Evolutionary conservation across 2,329 filamentous ascomycete species (phyloP).

Genomic region (Emydomyces testavorans): DNA sequence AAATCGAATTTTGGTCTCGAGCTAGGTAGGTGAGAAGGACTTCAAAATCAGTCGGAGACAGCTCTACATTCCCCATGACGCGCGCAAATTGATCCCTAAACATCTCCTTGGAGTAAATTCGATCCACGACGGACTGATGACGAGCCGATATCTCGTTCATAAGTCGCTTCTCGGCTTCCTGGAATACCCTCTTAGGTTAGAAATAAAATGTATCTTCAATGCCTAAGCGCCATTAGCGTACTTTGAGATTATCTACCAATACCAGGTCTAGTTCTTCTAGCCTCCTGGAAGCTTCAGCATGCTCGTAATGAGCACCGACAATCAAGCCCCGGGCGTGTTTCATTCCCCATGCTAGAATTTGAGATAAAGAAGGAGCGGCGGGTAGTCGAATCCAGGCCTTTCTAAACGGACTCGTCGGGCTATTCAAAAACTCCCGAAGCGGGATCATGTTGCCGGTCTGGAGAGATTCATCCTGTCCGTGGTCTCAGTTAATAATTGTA

Average conservation of each 20-base stretch:
- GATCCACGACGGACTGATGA: conserved; percentile 47
- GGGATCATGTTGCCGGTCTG: conserved; percentile 58
- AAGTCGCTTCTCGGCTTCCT: conserved; percentile 47
- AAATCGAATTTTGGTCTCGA: conserved; percentile 49
- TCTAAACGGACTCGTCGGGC: conserved; percentile 59
- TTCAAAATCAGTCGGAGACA: conserved; percentile 56
- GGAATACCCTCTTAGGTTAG: neutral
- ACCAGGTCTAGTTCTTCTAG: conserved; percentile 37
- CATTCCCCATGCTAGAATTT: conserved; percentile 63
- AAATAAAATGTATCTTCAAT: neutral
- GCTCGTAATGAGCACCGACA: conserved; percentile 35
- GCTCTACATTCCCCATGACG: conserved; percentile 37
- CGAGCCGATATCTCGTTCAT: conserved; percentile 34
- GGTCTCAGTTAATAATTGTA: neutral
- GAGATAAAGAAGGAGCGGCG: conserved; percentile 49
- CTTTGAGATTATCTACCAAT: conserved; percentile 48
- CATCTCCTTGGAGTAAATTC: conserved; percentile 54
- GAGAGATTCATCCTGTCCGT: conserved; percentile 53
- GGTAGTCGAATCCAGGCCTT: conserved; percentile 49
- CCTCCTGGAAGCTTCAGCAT: conserved; percentile 22
- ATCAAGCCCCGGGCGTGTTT: conserved; percentile 52
- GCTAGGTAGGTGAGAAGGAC: conserved; percentile 59
- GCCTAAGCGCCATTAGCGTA: conserved; percentile 18
- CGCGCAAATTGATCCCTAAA: conserved; percentile 51
- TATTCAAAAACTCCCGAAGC: conserved; percentile 53